Evolutionary conservation across 495 filamentous ascomycete species (phyloP), one percentile per base, ranked within the genome.

Genomic region (Rusavskia elegans): DNA sequence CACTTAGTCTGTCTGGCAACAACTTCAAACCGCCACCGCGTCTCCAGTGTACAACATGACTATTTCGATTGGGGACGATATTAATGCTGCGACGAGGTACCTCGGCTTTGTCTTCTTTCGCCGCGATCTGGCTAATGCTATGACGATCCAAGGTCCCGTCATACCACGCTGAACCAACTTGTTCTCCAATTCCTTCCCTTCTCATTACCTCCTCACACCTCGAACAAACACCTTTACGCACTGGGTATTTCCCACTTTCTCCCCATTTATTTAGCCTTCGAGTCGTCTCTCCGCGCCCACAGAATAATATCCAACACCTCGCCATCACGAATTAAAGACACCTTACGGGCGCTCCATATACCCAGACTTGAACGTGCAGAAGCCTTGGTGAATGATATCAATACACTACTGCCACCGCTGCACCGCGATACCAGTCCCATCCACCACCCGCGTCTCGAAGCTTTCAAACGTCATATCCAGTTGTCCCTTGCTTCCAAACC

Each of bases 121-220:
- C 9, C 7, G 44, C 44, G 41, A 46, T 36, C 20, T 48, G 25
- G n/a, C 40, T 50, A 54, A 49, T 20, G 42, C 29, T 37, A 35
- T 35, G 41, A 38, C 17, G 64, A 11, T 63, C 64, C 19, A 27
- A 67, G 68, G 55, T 52, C 61, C 44, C 48, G 61, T 38, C 74
- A 76, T 55, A 63, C 65, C n/a, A 48, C 55, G 30, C 66, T 77
- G 17, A 75, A 76, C 61, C 61, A 61, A 48, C 61, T 68, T n/a
- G 72, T 76, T 48, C 63, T 65, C 44, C 51, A 60, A 13, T 66
- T 69, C 20, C 65, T 77, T 5, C 71, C 70, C 3, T 64, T 71
- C 30, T 61, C 67, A 11, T 61, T 75, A 8, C 72, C 72, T 16
- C 73, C 71, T 6, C 49, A 70, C 54, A 46, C 63, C 16, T 20